Base-by-base conservation (phyloP, 2,329 filamentous ascomycete species). In the Ceratocystis lukuohia region DNA sequence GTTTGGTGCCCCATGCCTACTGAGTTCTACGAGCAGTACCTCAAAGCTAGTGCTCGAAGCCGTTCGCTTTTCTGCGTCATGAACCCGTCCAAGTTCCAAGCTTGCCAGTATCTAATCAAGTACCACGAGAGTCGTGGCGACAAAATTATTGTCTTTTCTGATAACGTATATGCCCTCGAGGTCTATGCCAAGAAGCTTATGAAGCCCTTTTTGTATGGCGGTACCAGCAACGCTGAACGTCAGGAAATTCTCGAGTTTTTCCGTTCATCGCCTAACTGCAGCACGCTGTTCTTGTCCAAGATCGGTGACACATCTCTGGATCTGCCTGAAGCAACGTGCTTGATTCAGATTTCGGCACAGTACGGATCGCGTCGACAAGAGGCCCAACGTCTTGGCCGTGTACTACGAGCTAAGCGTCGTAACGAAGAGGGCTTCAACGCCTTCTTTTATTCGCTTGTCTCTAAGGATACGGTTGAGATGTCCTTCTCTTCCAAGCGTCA, bases 1-100 rank as follows among this genome's bases (percentile, higher is more conserved):
- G 94, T 99, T 5, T 99, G 94, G 94, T 99, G 94, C 73, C 91
- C 93, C 1, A 99, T 99, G 94, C 96, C 94, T 0, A 94, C 92
- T 0, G 94, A 99, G 71, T 99, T 99, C 74, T 97, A 96, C 75
- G 88, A 91, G 20, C 91, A 97, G 74, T 99, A 97, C 76, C 83
- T 97, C 68, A 84, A 84, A 69, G 86, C 85, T 12, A 84, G 84
- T 17, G 75, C 78, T 1, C 76, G 78, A 6, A 77, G 78, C 71
- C 77, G 78, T 71, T 75, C 75, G 2, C 68, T 79, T 5, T 83
- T 97, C 1, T 96, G 94, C 72, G 95, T 95, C 70, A 97, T 99
- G 92, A 99, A 99, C 72, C 94, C 94, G 0, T 83, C 88, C 70
- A 99, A 99, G 76, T 96, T 96, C 74, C 94, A 97, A 75, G 92